phyloP scores from a whole-genome alignment of 2,329 filamentous ascomycete genomes.

The Penicillium aurantiogriseum region DNA sequence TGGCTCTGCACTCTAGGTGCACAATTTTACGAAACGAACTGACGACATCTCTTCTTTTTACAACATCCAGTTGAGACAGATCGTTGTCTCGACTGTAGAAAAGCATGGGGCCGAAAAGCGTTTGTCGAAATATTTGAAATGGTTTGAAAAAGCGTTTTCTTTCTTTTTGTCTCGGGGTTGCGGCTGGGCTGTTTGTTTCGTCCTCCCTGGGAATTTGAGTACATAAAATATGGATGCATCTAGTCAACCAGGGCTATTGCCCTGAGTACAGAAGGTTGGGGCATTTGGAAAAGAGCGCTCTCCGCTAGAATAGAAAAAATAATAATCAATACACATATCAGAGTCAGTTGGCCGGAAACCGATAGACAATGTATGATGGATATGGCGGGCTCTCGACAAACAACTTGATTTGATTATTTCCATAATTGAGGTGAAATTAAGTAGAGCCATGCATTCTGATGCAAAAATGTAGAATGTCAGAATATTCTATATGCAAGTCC shows the following conservation, averaged over 20 bases:
- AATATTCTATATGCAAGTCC: background rate
- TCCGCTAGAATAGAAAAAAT: background rate
- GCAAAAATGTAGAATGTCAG: background rate
- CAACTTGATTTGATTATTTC: too few species aligned
- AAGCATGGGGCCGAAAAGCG: background rate
- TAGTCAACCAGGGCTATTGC: background rate
- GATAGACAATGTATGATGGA: background rate
- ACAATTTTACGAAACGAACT: background rate
- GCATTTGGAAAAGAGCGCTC: background rate
- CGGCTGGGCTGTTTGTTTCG: conserved; percentile 1
- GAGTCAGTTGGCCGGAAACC: background rate
- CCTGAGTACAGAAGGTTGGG: background rate
- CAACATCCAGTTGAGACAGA: background rate
- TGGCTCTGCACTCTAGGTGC: background rate
- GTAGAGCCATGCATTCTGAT: background rate
- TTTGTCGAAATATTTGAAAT: background rate
- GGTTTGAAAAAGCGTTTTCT: background rate
- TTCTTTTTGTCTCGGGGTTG: background rate
- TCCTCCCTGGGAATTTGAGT: background rate
- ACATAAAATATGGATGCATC: background rate
- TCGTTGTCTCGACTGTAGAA: background rate
- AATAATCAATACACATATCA: background rate
- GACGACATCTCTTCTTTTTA: background rate
- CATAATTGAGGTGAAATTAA: background rate
- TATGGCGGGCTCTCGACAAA: background rate